Conservation (phyloP, 805 yeast species). For the Pichia sporocuriosa region DNA sequence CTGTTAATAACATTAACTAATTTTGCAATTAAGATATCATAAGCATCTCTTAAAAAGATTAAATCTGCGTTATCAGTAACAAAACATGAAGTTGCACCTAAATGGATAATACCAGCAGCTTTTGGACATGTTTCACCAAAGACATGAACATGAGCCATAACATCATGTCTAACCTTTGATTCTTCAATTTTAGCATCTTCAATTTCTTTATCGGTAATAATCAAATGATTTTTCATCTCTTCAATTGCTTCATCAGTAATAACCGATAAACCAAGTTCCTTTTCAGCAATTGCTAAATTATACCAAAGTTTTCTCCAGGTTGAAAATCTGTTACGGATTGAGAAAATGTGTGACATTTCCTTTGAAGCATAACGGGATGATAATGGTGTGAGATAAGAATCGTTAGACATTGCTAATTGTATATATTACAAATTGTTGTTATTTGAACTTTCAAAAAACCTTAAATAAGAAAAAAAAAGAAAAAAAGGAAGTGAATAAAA, state of each 20-base stretch:
- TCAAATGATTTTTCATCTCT: slow-evolving; percentile 72
- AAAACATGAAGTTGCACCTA: slow-evolving; percentile 97
- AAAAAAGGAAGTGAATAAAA: too few relatives aligned
- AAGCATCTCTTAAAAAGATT: slow-evolving; percentile 92
- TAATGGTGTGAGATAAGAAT: slow-evolving; percentile 84
- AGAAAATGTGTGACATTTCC: slow-evolving; percentile 92
- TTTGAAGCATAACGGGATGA: slow-evolving; percentile 96
- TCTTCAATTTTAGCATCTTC: slow-evolving; percentile 86
- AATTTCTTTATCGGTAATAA: slow-evolving; percentile 88
- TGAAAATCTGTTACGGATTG: slow-evolving; percentile 87
- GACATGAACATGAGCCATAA: slow-evolving; percentile 97
- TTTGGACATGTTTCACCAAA: slow-evolving; percentile 90
- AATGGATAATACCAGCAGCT: slow-evolving; percentile 95
- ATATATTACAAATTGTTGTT: neutral
- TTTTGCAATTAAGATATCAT: slow-evolving; percentile 88
- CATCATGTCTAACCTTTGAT: slow-evolving; percentile 97
- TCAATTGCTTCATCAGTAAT: slow-evolving; percentile 88
- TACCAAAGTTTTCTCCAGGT: slow-evolving; percentile 99
- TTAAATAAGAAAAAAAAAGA: neutral
- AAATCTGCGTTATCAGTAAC: slow-evolving; percentile 98
- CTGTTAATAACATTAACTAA: slow-evolving; percentile 93
- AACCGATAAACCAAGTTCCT: slow-evolving; percentile 77
- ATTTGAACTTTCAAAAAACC: neutral
- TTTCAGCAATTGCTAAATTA: slow-evolving; percentile 91
- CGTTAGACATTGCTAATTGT: slow-evolving; percentile 31